Percentiles rank a stretch among this genome's conserved stretches.
Evolutionary conservation across 23 red algal species (phyloP).

Genomic region (Gracilaria vermiculophylla): DNA sequence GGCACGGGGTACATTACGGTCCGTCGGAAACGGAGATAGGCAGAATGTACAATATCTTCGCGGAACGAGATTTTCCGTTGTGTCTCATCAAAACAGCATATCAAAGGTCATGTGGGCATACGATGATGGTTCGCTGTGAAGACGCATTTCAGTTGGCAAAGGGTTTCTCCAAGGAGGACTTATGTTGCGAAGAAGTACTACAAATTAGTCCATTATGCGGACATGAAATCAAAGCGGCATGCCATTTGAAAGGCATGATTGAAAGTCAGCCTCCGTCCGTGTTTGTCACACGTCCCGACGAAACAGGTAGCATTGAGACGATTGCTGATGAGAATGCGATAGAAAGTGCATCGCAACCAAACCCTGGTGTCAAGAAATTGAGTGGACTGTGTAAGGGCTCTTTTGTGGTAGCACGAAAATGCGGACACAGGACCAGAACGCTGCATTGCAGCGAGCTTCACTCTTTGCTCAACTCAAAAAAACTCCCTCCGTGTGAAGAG

Average conservation of each 20-base stretch:
- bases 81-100: slow-evolving; percentile 37
- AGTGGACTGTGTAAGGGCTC: not conserved
- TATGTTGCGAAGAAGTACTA: slow-evolving; percentile 1
- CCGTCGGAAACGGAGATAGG: slow-evolving; percentile 42
- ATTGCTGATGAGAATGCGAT: slow-evolving; percentile 28
- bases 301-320: not conserved
- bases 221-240: slow-evolving; percentile 33
- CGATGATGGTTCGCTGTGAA: slow-evolving; percentile 4
- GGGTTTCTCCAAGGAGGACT: not conserved
- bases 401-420: slow-evolving; percentile 26
- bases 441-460: slow-evolving; percentile 3
- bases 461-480: slow-evolving; percentile 19
- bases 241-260: not conserved
- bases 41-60: no score
- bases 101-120: slow-evolving; percentile 46
- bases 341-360: not conserved
- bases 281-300: not conserved
- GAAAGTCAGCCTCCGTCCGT: not conserved
- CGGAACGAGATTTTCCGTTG: not conserved
- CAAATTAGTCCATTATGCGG: slow-evolving; percentile 47
- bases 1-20: slow-evolving; percentile 19
- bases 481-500: slow-evolving; percentile 10
- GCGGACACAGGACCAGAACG: slow-evolving; percentile 16
- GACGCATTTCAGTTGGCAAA: slow-evolving; percentile 37
- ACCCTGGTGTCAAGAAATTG: slow-evolving; percentile 13